phyloP scores from a whole-genome alignment of 805 yeast genomes.

The Kuraishia floccosa region DNA sequence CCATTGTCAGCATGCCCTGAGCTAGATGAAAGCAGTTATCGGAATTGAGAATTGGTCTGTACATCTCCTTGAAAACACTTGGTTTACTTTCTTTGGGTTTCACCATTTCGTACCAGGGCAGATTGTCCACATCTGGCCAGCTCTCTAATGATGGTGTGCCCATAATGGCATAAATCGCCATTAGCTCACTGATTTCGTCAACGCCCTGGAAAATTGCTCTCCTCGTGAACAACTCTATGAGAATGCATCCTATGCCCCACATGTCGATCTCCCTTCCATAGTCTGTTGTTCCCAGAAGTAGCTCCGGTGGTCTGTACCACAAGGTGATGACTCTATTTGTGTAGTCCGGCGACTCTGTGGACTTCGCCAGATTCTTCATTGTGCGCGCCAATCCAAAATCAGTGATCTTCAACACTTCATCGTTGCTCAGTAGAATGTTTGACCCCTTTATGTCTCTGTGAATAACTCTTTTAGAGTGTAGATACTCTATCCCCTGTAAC shows the following conservation, averaged over 20 bases:
- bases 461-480: conserved; percentile 57
- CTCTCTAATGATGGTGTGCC: conserved; percentile 68
- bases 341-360: conserved; percentile 58
- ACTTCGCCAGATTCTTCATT: conserved; percentile 43
- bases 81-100: conserved; percentile 37
- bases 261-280: conserved; percentile 88
- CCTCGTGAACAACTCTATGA: conserved; percentile 70
- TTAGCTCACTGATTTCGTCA: conserved; percentile 79
- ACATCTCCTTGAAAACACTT: conserved; percentile 28
- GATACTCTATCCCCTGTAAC: conserved; percentile 55
- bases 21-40: conserved; percentile 57
- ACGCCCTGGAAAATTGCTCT: conserved; percentile 76
- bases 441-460: conserved; percentile 82
- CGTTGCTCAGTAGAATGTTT: conserved; percentile 52
- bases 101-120: conserved; percentile 91
- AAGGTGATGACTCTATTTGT: conserved; percentile 92
- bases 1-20: conserved; percentile 43
- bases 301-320: conserved; percentile 97
- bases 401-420: conserved; percentile 59
- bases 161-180: conserved; percentile 68
- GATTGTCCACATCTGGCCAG: conserved; percentile 70
- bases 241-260: conserved; percentile 94
- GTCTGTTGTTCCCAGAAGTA: conserved; percentile 79
- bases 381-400: conserved; percentile 78
- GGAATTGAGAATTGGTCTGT: conserved; percentile 31